Percentiles rank a stretch among this genome's conserved stretches.
Conservation (phyloP, 441 rosid genomes). For the Theobroma grandiflorum region DNA sequence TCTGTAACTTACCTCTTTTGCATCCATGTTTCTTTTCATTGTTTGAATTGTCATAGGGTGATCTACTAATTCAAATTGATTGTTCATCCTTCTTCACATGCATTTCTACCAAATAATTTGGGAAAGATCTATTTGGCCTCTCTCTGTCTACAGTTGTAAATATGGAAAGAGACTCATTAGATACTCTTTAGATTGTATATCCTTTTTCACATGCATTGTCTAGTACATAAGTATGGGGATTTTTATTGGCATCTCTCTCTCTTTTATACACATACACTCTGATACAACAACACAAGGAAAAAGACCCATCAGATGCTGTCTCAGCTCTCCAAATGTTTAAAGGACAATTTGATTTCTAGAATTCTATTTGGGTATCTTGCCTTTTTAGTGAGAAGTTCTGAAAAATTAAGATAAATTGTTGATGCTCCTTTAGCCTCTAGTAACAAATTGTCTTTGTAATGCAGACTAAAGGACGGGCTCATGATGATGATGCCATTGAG, state of each 20-base stretch:
- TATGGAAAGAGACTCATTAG: not conserved
- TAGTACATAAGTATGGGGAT: not conserved
- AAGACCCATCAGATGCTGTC: not conserved
- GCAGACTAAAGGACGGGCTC: slow-evolving; percentile 88
- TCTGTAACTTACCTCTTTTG: not conserved
- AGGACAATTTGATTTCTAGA: not conserved
- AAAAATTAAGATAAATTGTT: not conserved
- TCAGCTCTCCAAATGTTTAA: not conserved
- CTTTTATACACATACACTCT: too few species aligned
- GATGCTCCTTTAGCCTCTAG: not conserved
- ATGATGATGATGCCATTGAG: slow-evolving; percentile 85
- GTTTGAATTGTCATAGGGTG: not conserved
- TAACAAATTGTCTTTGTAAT: slow-evolving; percentile 26
- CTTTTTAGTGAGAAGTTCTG: not conserved
- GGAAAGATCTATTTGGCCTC: not conserved
- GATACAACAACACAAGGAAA: not conserved
- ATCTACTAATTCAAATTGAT: not conserved
- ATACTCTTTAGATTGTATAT: not conserved
- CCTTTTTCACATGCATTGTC: slow-evolving; percentile 12
- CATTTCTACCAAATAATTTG: not conserved
- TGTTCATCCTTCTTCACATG: slow-evolving; percentile 3
- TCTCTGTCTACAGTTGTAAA: too few species aligned
- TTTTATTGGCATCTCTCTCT: not conserved
- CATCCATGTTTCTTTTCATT: not conserved
- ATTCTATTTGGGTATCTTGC: not conserved